Evolutionary conservation across 306 rosid genomes (phyloP), one percentile per base, ranked within the genome.

Genomic region (Fragaria ananassa): DNA sequence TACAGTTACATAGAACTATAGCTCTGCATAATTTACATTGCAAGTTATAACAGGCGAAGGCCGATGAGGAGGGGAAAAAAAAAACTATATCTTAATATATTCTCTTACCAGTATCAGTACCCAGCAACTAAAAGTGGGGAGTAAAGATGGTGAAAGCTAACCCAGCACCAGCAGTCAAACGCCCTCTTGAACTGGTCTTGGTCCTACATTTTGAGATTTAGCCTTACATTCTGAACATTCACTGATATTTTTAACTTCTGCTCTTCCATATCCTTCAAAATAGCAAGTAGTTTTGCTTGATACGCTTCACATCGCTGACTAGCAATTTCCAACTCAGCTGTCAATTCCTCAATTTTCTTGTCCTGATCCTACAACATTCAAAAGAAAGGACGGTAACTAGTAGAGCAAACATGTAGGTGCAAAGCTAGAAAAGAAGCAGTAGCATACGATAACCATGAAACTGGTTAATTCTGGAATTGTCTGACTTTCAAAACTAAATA

Each of bases 241-340:
- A 80, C 83, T 15, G 78, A 83, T 78, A 86, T 67, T 54, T 80
- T 80, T 31, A 83, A 66, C 79, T 80, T 80, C 54, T 79, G 79
- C 66, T 80, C 89, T 72, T 86, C 86, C 86, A 86, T 74, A 27
- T 80, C 81, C 49, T 86, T 80, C 78, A 86, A 49, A 27, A 83
- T 61, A 42, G 51, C 65, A 8, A 75, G 70, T 56, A 86, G 78
- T 60, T 86, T 86, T 45, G 66, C 77, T 71, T 77, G 57, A 56
- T 78, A 83, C 51, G 81, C 84, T 80, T 86, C 83, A 69, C 87
- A 86, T 46, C 60, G 79, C 66, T 68, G 76, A 75, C 79, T 70
- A 57, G 87, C 83, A 29, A 42, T 70, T 64, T 78, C 83, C 76
- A 86, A 60, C 49, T 60, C 79, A 25, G 69, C 76, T 4, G 63